Evolutionary conservation across 257 asterid species (phyloP), one percentile per base, ranked within the genome.

Genomic region (Capsicum pubescens): DNA sequence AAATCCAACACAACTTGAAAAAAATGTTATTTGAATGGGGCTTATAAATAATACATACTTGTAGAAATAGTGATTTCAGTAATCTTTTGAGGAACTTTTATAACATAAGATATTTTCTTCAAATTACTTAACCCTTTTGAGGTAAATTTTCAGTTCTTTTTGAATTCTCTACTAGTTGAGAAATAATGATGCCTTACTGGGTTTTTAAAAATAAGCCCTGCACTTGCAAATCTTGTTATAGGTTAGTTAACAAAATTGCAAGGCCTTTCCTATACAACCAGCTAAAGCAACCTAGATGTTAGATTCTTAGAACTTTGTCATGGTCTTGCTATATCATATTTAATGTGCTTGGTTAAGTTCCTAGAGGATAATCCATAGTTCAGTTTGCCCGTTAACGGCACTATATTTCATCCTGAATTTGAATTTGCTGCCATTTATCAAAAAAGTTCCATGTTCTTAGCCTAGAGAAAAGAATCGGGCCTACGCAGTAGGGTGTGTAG

Each of bases 311-410:
- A 52, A 21, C 44, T 52, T 74, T 55, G 63, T 16, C 16, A 76
- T 8, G 63, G n/a, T 76, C 21, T 17, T 74, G 36, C 80, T 74
- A 9, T 12, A 52, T 50, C 42, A 19, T 52, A 74, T 48, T 3
- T 48, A 74, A 54, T 52, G 63, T 26, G 48, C 63, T 76, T 52
- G 64, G 8, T 76, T 76, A 11, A 50, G 59, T 54, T 72, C 59
- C 60, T 74, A 74, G 19, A 74, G 80, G 19, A 19, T 13, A n/a
- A 74, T 74, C 17, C 80, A 1, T 50, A 12, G 60, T 74, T 74
- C 5, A 13, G 60, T 50, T 74, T 50, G 80, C 80, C 42, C 60
- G 21, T 13, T 74, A 54, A 74, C 50, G 17, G 60, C 60, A 74
- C 59, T 74, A 12, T 74, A 16, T 26, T 19, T 50, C 63, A 54